phyloP scores from a whole-genome alignment of 2,329 filamentous ascomycete species.

The Colletotrichum lindemuthianum region DNA sequence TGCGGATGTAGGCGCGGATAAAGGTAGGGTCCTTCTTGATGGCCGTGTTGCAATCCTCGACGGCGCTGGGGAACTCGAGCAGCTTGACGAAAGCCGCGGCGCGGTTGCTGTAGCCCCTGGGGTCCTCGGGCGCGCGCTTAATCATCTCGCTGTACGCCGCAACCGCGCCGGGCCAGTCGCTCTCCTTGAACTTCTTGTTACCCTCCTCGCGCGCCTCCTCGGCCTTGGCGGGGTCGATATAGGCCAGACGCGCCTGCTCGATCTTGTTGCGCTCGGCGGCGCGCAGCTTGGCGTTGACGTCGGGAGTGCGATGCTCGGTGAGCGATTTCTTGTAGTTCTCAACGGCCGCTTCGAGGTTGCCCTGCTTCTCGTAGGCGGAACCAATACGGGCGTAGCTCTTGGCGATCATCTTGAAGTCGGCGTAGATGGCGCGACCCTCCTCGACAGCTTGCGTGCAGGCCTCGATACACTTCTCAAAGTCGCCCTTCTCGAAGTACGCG shows the following conservation, averaged over 20 bases:
- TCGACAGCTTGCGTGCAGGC: slow-evolving; percentile 88
- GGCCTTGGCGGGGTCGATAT: slow-evolving; percentile 90
- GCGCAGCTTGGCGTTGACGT: slow-evolving; percentile 92
- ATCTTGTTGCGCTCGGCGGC: slow-evolving; percentile 88
- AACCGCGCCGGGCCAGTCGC: slow-evolving; percentile 93
- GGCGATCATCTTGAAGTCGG: slow-evolving; percentile 98
- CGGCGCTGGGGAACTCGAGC: slow-evolving; percentile 91
- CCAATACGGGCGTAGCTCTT: slow-evolving; percentile 98
- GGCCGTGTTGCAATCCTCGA: slow-evolving; percentile 90
- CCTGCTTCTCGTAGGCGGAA: slow-evolving; percentile 89
- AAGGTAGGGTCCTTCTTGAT: slow-evolving; percentile 93
- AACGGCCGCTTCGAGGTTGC: slow-evolving; percentile 81
- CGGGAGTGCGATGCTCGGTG: slow-evolving; percentile 95
- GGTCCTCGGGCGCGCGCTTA: slow-evolving; percentile 92
- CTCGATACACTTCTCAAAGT: slow-evolving; percentile 88
- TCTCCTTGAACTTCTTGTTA: slow-evolving; percentile 96
- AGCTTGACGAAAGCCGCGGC: slow-evolving; percentile 97
- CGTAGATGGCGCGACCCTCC: slow-evolving; percentile 87
- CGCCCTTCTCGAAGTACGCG: slow-evolving; percentile 95
- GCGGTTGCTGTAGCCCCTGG: slow-evolving; percentile 96
- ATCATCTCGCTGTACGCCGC: slow-evolving; percentile 96
- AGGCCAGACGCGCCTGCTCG: slow-evolving; percentile 78
- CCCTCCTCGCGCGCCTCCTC: slow-evolving; percentile 95
- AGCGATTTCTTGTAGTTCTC: slow-evolving; percentile 93
- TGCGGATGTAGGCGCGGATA: slow-evolving; percentile 95